Conservation (phyloP, 495 filamentous ascomycete species). For the Lepidopterella palustris region DNA sequence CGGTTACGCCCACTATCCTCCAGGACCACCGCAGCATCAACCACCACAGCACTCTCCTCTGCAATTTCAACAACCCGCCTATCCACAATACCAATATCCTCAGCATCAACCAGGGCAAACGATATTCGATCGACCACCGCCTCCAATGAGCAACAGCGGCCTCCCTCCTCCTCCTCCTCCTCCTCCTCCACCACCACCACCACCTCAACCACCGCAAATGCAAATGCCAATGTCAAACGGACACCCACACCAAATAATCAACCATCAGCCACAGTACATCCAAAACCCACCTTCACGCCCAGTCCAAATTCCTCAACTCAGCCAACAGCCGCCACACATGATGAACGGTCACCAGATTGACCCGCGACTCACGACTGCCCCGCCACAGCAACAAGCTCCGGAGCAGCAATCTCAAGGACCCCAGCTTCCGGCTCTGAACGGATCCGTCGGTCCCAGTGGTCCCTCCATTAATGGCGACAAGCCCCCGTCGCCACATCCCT, state of each 20-base stretch:
- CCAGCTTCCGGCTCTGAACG: slow-evolving; percentile 24
- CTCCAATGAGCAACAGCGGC: slow-evolving; percentile 26
- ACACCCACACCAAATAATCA: slow-evolving; percentile 1
- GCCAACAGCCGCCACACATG: slow-evolving; percentile 6
- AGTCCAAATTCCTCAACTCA: background rate
- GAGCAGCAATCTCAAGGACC: slow-evolving; percentile 6
- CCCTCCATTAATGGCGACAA: slow-evolving; percentile 2
- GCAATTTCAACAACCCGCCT: slow-evolving; percentile 30
- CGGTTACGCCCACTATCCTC: slow-evolving; percentile 15
- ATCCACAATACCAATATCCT: slow-evolving; percentile 19
- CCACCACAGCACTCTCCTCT: slow-evolving; percentile 11
- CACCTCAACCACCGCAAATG: slow-evolving; percentile 13
- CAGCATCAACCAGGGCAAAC: slow-evolving; percentile 19
- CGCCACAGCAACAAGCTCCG: background rate
- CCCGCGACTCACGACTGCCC: background rate
- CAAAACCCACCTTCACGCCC: slow-evolving; percentile 4
- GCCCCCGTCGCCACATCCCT: slow-evolving; percentile 16
- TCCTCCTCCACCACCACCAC: too few species aligned
- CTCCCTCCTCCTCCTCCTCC: slow-evolving; percentile 30
- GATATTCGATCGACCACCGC: slow-evolving; percentile 30
- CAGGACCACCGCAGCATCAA: slow-evolving; percentile 4
- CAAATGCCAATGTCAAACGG: background rate
- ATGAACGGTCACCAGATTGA: background rate
- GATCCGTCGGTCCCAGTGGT: background rate
- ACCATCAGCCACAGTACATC: slow-evolving; percentile 9